A percentile compares a stretch with the other conserved stretches of the same genome.
Evolutionary conservation across 805 yeast genomes (phyloP).

Genomic region (Lipomyces sp.): DNA sequence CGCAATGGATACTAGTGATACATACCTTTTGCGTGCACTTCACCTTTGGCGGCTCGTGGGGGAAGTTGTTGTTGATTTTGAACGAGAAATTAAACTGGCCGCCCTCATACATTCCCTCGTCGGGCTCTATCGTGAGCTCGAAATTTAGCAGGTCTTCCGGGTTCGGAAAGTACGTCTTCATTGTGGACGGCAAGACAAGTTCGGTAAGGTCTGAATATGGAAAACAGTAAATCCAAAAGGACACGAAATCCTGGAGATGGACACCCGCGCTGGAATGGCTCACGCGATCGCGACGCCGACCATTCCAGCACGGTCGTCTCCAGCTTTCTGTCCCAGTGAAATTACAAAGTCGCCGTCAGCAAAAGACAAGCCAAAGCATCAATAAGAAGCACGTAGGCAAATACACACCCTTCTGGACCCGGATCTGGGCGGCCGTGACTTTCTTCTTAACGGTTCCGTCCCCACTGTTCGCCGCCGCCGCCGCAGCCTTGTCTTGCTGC

Average conservation of each 20-base stretch:
- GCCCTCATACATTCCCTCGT: constrained; percentile 66
- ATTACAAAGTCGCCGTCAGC: too few species aligned
- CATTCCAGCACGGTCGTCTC: too few species aligned
- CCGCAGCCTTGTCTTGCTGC: constrained; percentile 49
- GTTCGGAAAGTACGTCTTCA: constrained; percentile 50
- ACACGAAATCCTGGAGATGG: too few species aligned
- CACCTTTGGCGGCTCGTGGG: constrained; percentile 90
- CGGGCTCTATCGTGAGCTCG: constrained; percentile 56
- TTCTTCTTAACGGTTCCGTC: constrained; percentile 35
- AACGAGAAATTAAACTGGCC: constrained; percentile 73
- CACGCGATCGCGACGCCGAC: too few species aligned
- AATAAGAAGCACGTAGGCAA: neutral
- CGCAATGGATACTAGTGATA: neutral
- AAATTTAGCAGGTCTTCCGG: constrained; percentile 61
- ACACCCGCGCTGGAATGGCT: too few species aligned
- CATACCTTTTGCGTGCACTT: constrained; percentile 35
- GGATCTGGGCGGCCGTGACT: constrained; percentile 62
- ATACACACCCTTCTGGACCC: constrained; percentile 55
- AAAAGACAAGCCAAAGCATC: too few species aligned
- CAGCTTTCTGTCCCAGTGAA: too few species aligned
- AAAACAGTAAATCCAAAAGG: too few species aligned
- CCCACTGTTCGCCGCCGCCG: constrained; percentile 35
- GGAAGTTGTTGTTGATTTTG: constrained; percentile 66
- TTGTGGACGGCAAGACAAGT: constrained; percentile 58
- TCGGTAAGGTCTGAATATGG: constrained; percentile 61